These are phyloP conservation scores for Fusarium annulatum DNA, from an alignment of 2,329 filamentous ascomycete genomes.

Conservation along the genomic window DNA sequence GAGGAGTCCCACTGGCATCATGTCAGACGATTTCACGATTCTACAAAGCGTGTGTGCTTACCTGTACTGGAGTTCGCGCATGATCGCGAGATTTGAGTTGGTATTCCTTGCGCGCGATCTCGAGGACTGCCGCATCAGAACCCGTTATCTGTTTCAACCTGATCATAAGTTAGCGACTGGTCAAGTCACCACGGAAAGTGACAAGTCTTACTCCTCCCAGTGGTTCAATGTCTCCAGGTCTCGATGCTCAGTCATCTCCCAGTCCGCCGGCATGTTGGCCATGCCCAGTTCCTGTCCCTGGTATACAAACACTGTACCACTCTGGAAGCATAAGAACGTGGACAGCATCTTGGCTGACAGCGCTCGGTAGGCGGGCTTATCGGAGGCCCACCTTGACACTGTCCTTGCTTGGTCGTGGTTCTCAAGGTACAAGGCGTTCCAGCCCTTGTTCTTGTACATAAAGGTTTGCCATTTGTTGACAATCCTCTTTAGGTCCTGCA, in stretches of 20 bases:
- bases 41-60: not conserved
- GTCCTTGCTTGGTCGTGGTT: conserved; percentile 72
- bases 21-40: not conserved
- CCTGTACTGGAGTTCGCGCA: conserved; percentile 28
- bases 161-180: not conserved
- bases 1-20: conserved; percentile 20
- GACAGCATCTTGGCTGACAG: conserved; percentile 66
- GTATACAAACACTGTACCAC: conserved; percentile 68
- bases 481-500: conserved; percentile 30
- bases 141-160: conserved; percentile 11
- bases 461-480: conserved; percentile 57
- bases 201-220: conserved; percentile 19
- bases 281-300: conserved; percentile 72
- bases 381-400: conserved; percentile 59
- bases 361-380: conserved; percentile 19
- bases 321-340: conserved; percentile 50
- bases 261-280: conserved; percentile 61
- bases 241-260: conserved; percentile 60
- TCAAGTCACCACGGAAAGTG: not conserved
- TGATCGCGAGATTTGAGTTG: conserved; percentile 32
- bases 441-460: conserved; percentile 59
- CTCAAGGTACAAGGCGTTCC: conserved; percentile 71
- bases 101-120: conserved; percentile 27
- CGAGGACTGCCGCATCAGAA: not conserved
- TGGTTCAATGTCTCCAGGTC: conserved; percentile 34